phyloP scores from a whole-genome alignment of 2,329 filamentous ascomycete genomes.

The Fusarium miscanthi region DNA sequence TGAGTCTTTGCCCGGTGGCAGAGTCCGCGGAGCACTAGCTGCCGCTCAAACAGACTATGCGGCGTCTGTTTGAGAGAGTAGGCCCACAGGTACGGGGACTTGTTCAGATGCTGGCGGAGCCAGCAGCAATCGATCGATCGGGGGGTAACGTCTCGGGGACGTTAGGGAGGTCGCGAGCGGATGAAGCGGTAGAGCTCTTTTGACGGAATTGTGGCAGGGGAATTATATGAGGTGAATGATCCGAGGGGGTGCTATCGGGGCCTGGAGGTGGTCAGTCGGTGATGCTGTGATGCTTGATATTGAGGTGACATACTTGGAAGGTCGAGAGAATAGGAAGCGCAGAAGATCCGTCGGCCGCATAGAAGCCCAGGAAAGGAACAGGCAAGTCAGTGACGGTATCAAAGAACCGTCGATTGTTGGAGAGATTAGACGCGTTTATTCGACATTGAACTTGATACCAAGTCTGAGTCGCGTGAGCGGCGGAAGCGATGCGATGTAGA shows the following conservation, averaged over 20 bases:
- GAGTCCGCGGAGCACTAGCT: slow-evolving; percentile 94
- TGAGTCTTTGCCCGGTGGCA: slow-evolving; percentile 51
- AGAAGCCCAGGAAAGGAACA: slow-evolving; percentile 62
- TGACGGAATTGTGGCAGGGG: slow-evolving; percentile 86
- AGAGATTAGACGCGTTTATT: slow-evolving; percentile 42
- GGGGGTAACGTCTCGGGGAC: slow-evolving; percentile 74
- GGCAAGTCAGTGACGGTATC: slow-evolving; percentile 38
- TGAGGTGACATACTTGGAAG: slow-evolving; percentile 76
- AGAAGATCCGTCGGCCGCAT: slow-evolving; percentile 94
- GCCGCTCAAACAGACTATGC: slow-evolving; percentile 96
- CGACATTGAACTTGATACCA: slow-evolving; percentile 39
- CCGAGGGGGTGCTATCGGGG: slow-evolving; percentile 68
- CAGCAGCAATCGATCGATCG: slow-evolving; percentile 74
- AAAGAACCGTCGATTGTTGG: slow-evolving; percentile 42
- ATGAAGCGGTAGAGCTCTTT: slow-evolving; percentile 84
- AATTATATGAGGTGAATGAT: slow-evolving; percentile 6
- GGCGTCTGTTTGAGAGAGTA: slow-evolving; percentile 96
- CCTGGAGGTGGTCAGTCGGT: slow-evolving; percentile 50
- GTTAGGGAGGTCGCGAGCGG: slow-evolving; percentile 92
- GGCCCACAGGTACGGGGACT: slow-evolving; percentile 82
- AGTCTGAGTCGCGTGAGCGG: slow-evolving; percentile 39
- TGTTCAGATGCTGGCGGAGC: slow-evolving; percentile 82
- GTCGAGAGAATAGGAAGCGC: slow-evolving; percentile 88
- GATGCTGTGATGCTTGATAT: neutral
- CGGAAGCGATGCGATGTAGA: neutral